Evolutionary conservation across 768 basidiomycete species (phyloP).

Genomic region (Dendrothele bispora): DNA sequence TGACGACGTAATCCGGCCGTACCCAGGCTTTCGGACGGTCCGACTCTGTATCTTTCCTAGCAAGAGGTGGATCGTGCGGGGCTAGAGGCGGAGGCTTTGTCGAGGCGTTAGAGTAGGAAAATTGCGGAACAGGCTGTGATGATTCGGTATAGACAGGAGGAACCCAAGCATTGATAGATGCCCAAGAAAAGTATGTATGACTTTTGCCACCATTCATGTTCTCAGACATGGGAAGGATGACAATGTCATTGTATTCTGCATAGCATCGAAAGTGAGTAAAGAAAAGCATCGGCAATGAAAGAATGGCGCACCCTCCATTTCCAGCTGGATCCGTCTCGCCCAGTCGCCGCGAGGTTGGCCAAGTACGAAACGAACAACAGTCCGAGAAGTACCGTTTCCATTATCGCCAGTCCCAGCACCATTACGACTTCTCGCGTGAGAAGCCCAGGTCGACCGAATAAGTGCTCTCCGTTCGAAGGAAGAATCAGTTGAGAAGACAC

Average conservation of each 20-base stretch:
- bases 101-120: constrained; percentile 68
- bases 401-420: constrained; percentile 71
- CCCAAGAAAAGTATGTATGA: constrained; percentile 91
- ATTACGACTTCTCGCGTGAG: constrained; percentile 72
- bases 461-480: constrained; percentile 83
- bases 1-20: constrained; percentile 88
- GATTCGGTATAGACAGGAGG: constrained; percentile 67
- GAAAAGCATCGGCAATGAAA: constrained; percentile 5
- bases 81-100: constrained; percentile 60
- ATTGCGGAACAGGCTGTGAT: constrained; percentile 43
- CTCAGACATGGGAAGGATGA: constrained; percentile 80
- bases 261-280: constrained; percentile 7
- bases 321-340: constrained; percentile 77
- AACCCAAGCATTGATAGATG: constrained; percentile 87
- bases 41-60: constrained; percentile 48
- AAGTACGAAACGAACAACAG: constrained; percentile 85
- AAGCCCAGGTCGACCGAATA: constrained; percentile 88
- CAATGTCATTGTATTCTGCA: constrained; percentile 81
- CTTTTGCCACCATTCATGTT: constrained; percentile 98
- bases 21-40: constrained; percentile 63
- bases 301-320: constrained; percentile 80
- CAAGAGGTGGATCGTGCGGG: constrained; percentile 66
- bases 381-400: constrained; percentile 75
- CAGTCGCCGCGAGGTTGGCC: constrained; percentile 80
- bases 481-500: constrained; percentile 88